Evolutionary conservation across 176 grass and related monocot species (phyloP).

Genomic region (Musa acuminata): DNA sequence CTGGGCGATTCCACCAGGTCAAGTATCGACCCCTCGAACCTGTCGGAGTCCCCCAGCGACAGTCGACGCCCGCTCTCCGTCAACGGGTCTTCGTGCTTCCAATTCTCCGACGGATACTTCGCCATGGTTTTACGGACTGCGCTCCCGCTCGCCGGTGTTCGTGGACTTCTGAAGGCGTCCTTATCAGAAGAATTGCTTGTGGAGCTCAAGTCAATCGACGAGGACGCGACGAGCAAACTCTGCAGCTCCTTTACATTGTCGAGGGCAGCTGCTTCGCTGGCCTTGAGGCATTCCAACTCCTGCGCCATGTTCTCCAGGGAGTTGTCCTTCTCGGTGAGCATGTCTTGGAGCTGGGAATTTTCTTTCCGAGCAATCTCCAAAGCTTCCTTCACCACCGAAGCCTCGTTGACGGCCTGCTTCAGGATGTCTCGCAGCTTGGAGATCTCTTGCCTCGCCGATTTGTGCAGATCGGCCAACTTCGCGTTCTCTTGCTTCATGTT

Average conservation of each 20-base stretch:
- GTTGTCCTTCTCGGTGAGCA: conserved; percentile 50
- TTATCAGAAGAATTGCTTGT: background rate
- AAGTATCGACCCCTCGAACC: conserved; percentile 45
- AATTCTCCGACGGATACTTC: conserved; percentile 38
- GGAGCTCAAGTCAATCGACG: conserved; percentile 28
- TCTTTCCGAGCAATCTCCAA: conserved; percentile 47
- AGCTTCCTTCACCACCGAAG: conserved; percentile 58
- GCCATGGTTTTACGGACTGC: conserved; percentile 18
- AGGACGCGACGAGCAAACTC: conserved; percentile 51
- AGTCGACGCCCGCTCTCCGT: conserved; percentile 29
- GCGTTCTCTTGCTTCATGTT: conserved; percentile 38
- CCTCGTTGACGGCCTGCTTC: conserved; percentile 71
- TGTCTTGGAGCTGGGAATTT: conserved; percentile 48
- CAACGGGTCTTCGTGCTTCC: background rate
- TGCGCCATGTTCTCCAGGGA: conserved; percentile 35
- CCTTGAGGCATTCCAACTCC: conserved; percentile 55
- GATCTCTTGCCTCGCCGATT: conserved; percentile 49
- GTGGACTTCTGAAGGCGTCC: conserved; percentile 17
- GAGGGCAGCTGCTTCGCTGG: conserved; percentile 59
- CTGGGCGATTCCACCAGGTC: conserved; percentile 46
- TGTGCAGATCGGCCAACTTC: conserved; percentile 40
- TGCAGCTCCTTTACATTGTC: conserved; percentile 72
- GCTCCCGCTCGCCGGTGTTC: background rate
- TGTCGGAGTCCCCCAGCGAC: conserved; percentile 37
- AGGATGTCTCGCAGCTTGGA: conserved; percentile 82